Conservation (phyloP, 225 moss, liverwort and hornwort genomes). For the Marchantia polymorpha region DNA sequence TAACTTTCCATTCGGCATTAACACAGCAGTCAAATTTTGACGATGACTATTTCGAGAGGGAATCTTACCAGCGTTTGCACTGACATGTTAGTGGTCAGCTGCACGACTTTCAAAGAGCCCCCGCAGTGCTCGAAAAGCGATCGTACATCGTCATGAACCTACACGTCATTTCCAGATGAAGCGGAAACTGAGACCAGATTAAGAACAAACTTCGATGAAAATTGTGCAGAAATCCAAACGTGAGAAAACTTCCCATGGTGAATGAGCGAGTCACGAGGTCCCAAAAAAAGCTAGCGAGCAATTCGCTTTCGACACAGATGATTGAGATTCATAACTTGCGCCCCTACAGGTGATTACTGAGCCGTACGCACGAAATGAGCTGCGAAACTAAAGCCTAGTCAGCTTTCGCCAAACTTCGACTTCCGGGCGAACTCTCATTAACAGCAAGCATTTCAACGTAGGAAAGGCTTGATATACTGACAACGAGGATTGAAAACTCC, state of each 20-base stretch:
- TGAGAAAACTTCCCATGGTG: not conserved
- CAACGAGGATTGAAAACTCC: not conserved
- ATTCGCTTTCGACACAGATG: too few species aligned
- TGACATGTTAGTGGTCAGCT: conserved; percentile 79
- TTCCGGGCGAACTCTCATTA: too few species aligned
- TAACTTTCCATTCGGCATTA: too few species aligned
- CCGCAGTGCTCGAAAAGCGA: conserved; percentile 80
- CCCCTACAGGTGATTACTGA: too few species aligned
- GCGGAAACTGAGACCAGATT: not conserved
- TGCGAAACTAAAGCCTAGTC: too few species aligned
- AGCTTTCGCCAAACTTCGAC: too few species aligned
- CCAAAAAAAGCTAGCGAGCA: not conserved
- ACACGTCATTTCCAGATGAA: not conserved
- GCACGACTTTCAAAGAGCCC: conserved; percentile 62
- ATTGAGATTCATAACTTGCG: too few species aligned
- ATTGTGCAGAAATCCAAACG: not conserved
- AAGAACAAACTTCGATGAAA: not conserved
- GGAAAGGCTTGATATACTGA: not conserved
- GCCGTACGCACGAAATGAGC: too few species aligned
- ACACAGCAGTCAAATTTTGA: not conserved
- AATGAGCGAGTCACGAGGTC: too few species aligned
- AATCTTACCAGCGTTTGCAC: conserved; percentile 37
- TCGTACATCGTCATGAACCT: conserved; percentile 63
- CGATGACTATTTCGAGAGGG: not conserved
- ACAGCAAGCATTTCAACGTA: too few species aligned